Conservation (phyloP, 2,329 filamentous ascomycete genomes). For the Fusarium sp. region DNA sequence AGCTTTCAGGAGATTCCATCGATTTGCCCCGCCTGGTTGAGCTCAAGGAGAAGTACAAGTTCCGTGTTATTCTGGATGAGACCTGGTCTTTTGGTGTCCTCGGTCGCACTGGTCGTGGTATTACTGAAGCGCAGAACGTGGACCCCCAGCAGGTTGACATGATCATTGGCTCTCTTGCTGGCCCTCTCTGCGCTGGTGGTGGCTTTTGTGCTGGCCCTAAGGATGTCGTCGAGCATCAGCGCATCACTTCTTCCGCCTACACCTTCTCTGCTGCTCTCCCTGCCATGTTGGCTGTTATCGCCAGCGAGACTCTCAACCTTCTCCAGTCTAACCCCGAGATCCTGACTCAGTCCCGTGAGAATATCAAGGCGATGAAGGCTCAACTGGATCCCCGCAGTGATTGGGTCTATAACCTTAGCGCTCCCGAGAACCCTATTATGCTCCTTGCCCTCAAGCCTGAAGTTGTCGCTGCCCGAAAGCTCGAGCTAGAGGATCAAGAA, state of each 20-base stretch:
- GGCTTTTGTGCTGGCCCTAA: constrained; percentile 94
- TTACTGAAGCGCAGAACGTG: constrained; percentile 97
- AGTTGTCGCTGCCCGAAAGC: constrained; percentile 75
- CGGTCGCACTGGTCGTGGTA: constrained; percentile 87
- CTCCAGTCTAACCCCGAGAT: constrained; percentile 90
- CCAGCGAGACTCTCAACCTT: constrained; percentile 88
- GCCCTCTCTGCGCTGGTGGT: constrained; percentile 89
- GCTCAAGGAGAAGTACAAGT: constrained; percentile 96
- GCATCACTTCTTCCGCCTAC: constrained; percentile 90
- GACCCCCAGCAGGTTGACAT: constrained; percentile 95
- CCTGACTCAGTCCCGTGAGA: constrained; percentile 81
- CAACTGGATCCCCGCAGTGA: constrained; percentile 94
- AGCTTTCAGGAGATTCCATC: constrained; percentile 86
- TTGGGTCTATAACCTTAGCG: constrained; percentile 87
- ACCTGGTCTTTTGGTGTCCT: constrained; percentile 97
- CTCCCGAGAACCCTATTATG: constrained; percentile 86
- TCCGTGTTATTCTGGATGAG: constrained; percentile 96
- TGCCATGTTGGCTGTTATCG: constrained; percentile 93
- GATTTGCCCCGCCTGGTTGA: constrained; percentile 91
- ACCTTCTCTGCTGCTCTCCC: constrained; percentile 96
- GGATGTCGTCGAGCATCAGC: constrained; percentile 96
- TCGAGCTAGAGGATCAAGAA: constrained; percentile 83
- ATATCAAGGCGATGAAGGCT: constrained; percentile 84
- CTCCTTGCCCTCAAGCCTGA: constrained; percentile 86
- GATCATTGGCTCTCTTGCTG: constrained; percentile 93